Percentiles rank a stretch among this genome's conserved stretches.
Evolutionary conservation across 1,284 basidiomycete genomes (phyloP).

Genomic region (Trichosporon ovoides): DNA sequence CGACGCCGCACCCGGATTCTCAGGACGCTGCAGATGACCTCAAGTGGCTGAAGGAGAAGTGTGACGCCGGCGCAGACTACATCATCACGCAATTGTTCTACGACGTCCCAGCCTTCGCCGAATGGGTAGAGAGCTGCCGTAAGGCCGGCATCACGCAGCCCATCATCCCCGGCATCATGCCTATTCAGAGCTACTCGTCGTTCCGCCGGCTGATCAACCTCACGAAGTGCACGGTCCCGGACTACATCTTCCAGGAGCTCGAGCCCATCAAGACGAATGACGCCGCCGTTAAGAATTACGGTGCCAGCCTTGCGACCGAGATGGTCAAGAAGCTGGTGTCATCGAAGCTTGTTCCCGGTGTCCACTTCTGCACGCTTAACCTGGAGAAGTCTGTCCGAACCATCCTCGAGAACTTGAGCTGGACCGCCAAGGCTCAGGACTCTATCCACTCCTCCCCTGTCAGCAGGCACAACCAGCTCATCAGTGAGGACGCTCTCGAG

Average conservation of each 20-base stretch:
- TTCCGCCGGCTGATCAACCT: conserved; percentile 88
- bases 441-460: conserved; percentile 24
- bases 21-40: conserved; percentile 67
- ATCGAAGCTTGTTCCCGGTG: conserved; percentile 66
- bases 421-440: conserved; percentile 50
- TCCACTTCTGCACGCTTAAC: conserved; percentile 96
- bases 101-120: conserved; percentile 76
- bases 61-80: conserved; percentile 92
- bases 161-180: conserved; percentile 95
- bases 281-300: conserved; percentile 83
- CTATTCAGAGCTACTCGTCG: conserved; percentile 91
- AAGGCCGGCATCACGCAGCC: conserved; percentile 78
- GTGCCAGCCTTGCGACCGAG: conserved; percentile 67
- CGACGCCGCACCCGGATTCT: conserved; percentile 80
- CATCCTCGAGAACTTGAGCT: conserved; percentile 73
- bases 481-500: conserved; percentile 61
- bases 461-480: conserved; percentile 56
- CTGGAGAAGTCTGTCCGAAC: conserved; percentile 90
- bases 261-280: conserved; percentile 84
- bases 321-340: conserved; percentile 58
- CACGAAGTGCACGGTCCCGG: conserved; percentile 75
- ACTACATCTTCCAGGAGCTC: conserved; percentile 62
- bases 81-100: conserved; percentile 98
- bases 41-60: conserved; percentile 72
- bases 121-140: conserved; percentile 69